A percentile compares a stretch with the other conserved stretches of the same genome.
phyloP scores from a whole-genome alignment of 2,329 filamentous ascomycete species.

The Trichoderma arundinaceum region DNA sequence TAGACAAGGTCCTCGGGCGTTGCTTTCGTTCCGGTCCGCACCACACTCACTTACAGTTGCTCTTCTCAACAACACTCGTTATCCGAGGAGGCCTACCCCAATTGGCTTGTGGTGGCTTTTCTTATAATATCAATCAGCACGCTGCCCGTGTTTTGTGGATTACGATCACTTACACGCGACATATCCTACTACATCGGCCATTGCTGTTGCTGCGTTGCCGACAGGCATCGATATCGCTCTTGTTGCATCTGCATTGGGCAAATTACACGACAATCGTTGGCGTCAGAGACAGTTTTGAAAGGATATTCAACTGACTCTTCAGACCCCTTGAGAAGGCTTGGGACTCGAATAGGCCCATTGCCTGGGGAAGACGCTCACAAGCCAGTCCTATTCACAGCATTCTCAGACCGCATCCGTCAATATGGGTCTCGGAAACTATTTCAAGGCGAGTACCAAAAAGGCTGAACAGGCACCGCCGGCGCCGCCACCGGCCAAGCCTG shows the following conservation, averaged over 20 bases:
- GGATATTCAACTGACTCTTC: not conserved
- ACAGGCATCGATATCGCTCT: not conserved
- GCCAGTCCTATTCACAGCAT: not conserved
- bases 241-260: not conserved
- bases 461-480: constrained; percentile 31
- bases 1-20: constrained; percentile 24
- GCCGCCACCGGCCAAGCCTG: constrained; percentile 33
- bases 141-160: not conserved
- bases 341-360: constrained; percentile 26
- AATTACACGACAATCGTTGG: not conserved
- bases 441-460: constrained; percentile 54
- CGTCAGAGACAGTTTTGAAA: not conserved
- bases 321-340: constrained; percentile 14
- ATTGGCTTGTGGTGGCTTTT: not conserved
- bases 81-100: constrained; percentile 2
- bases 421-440: constrained; percentile 69
- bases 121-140: constrained; percentile 10
- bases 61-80: constrained; percentile 24
- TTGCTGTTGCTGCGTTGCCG: not conserved
- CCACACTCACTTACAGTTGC: constrained; percentile 32
- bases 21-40: constrained; percentile 24
- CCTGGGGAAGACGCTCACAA: constrained; percentile 15
- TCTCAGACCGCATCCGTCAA: constrained; percentile 31
- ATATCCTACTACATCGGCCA: not conserved
- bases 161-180: constrained; percentile 9